Conservation (phyloP, 2,329 filamentous ascomycete genomes). For the Bisporella sp. region DNA sequence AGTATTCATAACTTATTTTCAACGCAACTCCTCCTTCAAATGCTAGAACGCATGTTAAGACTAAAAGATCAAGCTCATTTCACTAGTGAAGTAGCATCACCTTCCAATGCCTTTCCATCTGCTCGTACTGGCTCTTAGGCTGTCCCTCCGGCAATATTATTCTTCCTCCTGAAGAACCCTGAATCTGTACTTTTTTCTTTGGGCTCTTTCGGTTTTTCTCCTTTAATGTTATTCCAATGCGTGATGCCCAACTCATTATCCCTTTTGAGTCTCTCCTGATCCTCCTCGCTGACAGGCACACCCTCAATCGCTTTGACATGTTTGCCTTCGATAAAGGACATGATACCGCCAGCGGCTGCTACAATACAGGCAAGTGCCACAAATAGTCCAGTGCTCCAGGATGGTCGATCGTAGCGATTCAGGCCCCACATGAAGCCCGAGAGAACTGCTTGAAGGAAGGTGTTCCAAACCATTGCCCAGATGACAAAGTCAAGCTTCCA, state of each 20-base stretch:
- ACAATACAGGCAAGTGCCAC: constrained; percentile 67
- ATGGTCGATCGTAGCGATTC: constrained; percentile 65
- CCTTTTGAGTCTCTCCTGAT: background rate
- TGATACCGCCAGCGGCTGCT: constrained; percentile 59
- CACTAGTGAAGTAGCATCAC: background rate
- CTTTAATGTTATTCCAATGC: constrained; percentile 52
- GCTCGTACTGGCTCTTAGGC: background rate
- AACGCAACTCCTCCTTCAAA: too few species aligned
- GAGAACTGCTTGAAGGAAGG: constrained; percentile 66
- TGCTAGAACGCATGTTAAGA: too few species aligned
- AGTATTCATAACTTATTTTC: too few species aligned
- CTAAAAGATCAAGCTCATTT: too few species aligned
- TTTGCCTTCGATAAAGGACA: constrained; percentile 67
- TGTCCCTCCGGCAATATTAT: background rate
- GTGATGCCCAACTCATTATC: constrained; percentile 32
- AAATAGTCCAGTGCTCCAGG: constrained; percentile 74
- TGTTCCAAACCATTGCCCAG: constrained; percentile 74
- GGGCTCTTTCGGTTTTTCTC: constrained; percentile 41
- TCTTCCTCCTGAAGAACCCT: background rate
- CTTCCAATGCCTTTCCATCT: background rate
- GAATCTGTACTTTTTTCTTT: constrained; percentile 16
- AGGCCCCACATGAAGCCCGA: constrained; percentile 79
- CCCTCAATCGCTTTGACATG: constrained; percentile 66
- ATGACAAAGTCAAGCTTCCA: constrained; percentile 80
- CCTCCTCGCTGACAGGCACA: constrained; percentile 32